A percentile compares a stretch with the other conserved stretches of the same genome.
phyloP scores from a whole-genome alignment of 2,329 filamentous ascomycete species.

The Moelleriella libera region DNA sequence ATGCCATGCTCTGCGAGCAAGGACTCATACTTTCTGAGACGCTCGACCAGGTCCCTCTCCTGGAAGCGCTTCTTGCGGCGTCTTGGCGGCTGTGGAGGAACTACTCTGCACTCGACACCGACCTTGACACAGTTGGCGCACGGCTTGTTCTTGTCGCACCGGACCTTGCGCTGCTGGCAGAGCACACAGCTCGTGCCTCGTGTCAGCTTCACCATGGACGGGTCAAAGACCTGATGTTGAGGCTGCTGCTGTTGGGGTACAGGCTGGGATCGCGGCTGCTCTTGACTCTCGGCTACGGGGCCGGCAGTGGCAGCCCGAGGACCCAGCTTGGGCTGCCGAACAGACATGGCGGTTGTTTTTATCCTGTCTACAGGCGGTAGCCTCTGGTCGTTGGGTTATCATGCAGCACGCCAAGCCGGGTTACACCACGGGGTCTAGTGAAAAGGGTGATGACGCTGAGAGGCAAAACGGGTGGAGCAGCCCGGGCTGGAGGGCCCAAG shows the following conservation, averaged over 20 bases:
- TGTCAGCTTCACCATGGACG: slow-evolving; percentile 37
- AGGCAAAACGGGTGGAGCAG: not conserved
- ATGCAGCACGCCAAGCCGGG: not conserved
- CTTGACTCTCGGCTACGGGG: slow-evolving; percentile 1
- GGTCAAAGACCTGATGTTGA: slow-evolving; percentile 15
- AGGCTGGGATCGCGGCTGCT: slow-evolving; percentile 3
- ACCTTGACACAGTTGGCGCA: slow-evolving; percentile 56
- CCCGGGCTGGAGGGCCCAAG: no score
- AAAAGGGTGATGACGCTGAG: not conserved
- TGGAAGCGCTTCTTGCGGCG: slow-evolving; percentile 49
- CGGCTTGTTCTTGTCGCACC: slow-evolving; percentile 59
- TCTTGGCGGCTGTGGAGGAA: slow-evolving; percentile 41
- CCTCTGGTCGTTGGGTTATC: no score
- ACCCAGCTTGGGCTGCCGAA: slow-evolving; percentile 1
- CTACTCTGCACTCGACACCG: slow-evolving; percentile 44
- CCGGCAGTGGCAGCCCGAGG: slow-evolving; percentile 6
- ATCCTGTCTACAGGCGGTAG: not conserved
- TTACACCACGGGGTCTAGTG: not conserved
- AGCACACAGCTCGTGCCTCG: slow-evolving; percentile 52
- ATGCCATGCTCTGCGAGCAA: slow-evolving; percentile 53
- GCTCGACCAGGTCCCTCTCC: slow-evolving; percentile 55
- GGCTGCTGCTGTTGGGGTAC: slow-evolving; percentile 4
- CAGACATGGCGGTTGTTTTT: slow-evolving; percentile 3
- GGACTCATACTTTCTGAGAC: slow-evolving; percentile 54
- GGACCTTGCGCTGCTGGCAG: slow-evolving; percentile 65